Percentiles rank a stretch among this genome's conserved stretches.
These are phyloP conservation scores for Gamarada debralockiae DNA, from an alignment of 495 filamentous ascomycete genomes.

Conservation along the genomic window DNA sequence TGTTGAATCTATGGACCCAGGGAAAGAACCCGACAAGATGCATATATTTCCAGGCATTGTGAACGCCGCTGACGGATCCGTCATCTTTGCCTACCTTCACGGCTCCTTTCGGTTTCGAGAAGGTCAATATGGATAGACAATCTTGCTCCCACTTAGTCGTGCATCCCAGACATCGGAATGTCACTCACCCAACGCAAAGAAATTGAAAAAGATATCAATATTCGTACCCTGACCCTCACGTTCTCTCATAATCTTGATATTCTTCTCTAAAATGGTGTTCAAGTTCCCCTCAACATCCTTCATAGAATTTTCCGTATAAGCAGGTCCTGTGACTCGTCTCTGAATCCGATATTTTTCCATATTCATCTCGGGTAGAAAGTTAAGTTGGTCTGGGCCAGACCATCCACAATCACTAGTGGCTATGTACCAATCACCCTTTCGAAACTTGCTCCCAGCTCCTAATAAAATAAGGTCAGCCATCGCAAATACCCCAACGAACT, in stretches of 20 bases:
- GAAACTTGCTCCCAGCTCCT: slow-evolving; percentile 19
- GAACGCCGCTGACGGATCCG: background rate
- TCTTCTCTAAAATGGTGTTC: slow-evolving; percentile 27
- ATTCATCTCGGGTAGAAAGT: slow-evolving; percentile 29
- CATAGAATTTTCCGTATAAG: slow-evolving; percentile 33
- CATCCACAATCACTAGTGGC: slow-evolving; percentile 12
- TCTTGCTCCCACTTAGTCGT: background rate
- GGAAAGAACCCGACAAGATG: slow-evolving; percentile 1
- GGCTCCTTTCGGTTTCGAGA: background rate
- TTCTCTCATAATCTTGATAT: slow-evolving; percentile 4
- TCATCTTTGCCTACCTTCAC: background rate
- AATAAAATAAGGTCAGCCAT: background rate
- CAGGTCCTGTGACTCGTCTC: slow-evolving; percentile 32
- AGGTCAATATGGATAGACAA: background rate
- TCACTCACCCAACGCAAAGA: background rate
- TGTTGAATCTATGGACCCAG: too few species aligned
- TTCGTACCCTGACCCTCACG: background rate
- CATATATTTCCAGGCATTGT: slow-evolving; percentile 7
- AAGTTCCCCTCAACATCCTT: slow-evolving; percentile 32
- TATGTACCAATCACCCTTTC: slow-evolving; percentile 17
- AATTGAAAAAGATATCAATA: slow-evolving; percentile 5
- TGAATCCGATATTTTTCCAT: slow-evolving; percentile 36
- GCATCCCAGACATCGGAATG: background rate
- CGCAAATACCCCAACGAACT: background rate
- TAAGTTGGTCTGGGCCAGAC: slow-evolving; percentile 11